Evolutionary conservation across 495 filamentous ascomycete genomes (phyloP).

Genomic region (Talaromyces ruber): DNA sequence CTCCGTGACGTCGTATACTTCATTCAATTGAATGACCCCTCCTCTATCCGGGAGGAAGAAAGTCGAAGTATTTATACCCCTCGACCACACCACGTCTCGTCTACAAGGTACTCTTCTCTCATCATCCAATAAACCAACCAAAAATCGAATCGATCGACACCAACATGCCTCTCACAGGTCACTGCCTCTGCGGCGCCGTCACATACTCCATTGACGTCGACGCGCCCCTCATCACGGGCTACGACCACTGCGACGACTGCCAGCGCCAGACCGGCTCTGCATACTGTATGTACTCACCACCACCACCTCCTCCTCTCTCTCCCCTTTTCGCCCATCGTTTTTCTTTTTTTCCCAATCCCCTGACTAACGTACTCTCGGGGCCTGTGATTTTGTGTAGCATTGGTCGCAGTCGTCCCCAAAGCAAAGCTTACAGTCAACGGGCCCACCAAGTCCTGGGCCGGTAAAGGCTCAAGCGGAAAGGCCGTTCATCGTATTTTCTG

Average conservation of each 20-base stretch:
- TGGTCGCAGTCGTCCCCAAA: conserved; percentile 58
- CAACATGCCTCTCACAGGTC: conserved; percentile 57
- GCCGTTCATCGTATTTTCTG: conserved; percentile 60
- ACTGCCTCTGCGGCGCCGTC: conserved; percentile 64
- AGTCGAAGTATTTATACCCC: conserved; percentile 2
- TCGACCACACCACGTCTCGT: not conserved
- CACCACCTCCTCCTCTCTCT: not conserved
- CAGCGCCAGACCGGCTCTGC: conserved; percentile 61
- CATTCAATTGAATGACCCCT: no score
- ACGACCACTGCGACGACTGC: conserved; percentile 68
- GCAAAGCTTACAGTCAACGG: conserved; percentile 51
- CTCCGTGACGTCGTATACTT: no score
- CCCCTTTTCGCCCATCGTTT: not conserved
- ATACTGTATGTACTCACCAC: conserved; percentile 41
- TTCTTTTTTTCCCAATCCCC: no score
- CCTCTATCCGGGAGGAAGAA: not conserved
- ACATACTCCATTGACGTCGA: conserved; percentile 53
- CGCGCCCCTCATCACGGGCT: conserved; percentile 45
- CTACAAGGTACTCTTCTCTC: not conserved
- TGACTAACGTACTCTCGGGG: not conserved
- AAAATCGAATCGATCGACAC: not conserved
- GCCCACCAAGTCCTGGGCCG: conserved; percentile 52
- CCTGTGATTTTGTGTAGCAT: conserved; percentile 32
- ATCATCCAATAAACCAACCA: not conserved
- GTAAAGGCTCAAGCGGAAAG: conserved; percentile 46